These are phyloP conservation scores for Nitzschia putrida DNA, from an alignment of 108 stramenopile genomes.

Conservation along the genomic window DNA sequence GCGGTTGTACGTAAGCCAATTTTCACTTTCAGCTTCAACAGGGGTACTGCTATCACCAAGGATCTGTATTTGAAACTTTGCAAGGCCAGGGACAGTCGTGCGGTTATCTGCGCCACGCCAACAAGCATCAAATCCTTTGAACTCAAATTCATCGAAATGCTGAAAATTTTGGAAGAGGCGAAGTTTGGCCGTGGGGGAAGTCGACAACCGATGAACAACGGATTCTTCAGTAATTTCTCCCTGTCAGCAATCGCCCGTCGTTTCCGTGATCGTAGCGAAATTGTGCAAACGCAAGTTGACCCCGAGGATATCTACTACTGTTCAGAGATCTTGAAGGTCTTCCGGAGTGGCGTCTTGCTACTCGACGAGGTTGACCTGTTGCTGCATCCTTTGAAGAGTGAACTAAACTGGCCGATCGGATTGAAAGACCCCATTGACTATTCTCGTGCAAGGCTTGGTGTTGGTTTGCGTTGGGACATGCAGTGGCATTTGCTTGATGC, in stretches of 20 bases:
- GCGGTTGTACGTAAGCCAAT: conserved; percentile 95
- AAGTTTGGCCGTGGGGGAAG: conserved; percentile 60
- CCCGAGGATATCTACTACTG: conserved; percentile 88
- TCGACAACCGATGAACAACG: conserved; percentile 41
- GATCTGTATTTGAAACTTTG: conserved; percentile 92
- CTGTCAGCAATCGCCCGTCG: conserved; percentile 82
- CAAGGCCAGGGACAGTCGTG: conserved; percentile 91
- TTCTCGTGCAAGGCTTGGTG: conserved; percentile 82
- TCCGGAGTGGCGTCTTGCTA: conserved; percentile 85
- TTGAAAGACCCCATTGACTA: conserved; percentile 96
- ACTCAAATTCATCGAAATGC: conserved; percentile 97
- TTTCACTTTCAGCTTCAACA: conserved; percentile 96
- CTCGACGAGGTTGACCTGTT: conserved; percentile 98
- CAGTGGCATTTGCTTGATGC: conserved; percentile 95
- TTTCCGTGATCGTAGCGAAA: conserved; percentile 78
- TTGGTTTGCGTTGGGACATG: conserved; percentile 94
- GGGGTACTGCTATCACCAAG: conserved; percentile 89
- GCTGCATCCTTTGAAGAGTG: conserved; percentile 97
- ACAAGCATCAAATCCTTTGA: conserved; percentile 97
- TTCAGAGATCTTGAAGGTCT: conserved; percentile 87
- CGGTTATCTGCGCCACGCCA: conserved; percentile 95
- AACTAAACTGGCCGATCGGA: conserved; percentile 99
- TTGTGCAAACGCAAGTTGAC: conserved; percentile 73
- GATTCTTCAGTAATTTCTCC: conserved; percentile 66
- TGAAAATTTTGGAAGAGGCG: conserved; percentile 90